Percentiles rank a stretch among this genome's conserved stretches.
Conservation (phyloP, 176 grass and related monocot genomes). For the Musa schizocarpa region DNA sequence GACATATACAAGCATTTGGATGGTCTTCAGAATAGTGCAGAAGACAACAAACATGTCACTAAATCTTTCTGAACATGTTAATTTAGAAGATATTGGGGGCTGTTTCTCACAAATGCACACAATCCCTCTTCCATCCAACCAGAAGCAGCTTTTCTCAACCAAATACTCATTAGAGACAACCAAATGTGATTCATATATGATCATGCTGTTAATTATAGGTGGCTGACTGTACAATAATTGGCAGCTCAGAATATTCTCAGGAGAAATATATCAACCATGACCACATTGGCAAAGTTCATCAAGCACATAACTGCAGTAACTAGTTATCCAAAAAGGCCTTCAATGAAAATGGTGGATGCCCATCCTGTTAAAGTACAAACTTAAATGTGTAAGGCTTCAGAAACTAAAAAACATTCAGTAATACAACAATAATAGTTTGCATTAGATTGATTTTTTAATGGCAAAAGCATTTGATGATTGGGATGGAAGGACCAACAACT, state of each 20-base stretch:
- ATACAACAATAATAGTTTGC: background rate
- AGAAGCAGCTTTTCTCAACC: no score
- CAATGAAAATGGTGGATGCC: slow-evolving; percentile 75
- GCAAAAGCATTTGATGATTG: background rate
- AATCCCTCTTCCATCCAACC: no score
- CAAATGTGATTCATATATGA: background rate
- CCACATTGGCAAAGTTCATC: background rate
- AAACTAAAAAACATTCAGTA: background rate
- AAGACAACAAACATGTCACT: no score
- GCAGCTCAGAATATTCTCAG: background rate
- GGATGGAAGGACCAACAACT: no score
- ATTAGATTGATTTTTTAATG: no score
- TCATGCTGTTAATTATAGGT: background rate
- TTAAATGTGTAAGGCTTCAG: slow-evolving; percentile 33
- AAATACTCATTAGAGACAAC: no score
- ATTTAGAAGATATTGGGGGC: no score
- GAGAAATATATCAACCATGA: background rate
- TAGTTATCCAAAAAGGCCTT: slow-evolving; percentile 87
- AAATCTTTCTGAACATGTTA: no score
- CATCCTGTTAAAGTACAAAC: slow-evolving; percentile 45
- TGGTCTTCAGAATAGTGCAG: no score
- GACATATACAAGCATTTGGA: no score
- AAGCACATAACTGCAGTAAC: no score
- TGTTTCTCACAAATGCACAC: no score
- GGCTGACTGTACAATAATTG: background rate